Evolutionary conservation across 495 filamentous ascomycete genomes (phyloP).

Genomic region (Xylaria intraflava): DNA sequence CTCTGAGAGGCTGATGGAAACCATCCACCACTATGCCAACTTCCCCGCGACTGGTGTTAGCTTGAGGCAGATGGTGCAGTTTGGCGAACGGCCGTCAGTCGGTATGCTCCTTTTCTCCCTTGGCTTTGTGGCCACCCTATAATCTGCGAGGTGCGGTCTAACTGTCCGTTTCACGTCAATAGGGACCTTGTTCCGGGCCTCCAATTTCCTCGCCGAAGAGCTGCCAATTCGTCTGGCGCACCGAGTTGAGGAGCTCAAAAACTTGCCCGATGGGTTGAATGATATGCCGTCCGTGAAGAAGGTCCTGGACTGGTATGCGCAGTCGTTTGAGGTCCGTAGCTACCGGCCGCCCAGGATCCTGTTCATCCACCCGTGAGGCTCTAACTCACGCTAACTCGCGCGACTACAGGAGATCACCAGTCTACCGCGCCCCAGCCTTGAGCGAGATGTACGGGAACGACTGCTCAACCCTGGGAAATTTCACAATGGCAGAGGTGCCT

Average conservation of each 20-base stretch:
- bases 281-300: conserved; percentile 96
- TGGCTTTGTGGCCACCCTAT: neutral
- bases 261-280: conserved; percentile 92
- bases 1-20: conserved; percentile 87
- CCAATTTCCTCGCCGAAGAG: conserved; percentile 97
- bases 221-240: conserved; percentile 95
- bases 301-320: conserved; percentile 97
- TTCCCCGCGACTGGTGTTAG: conserved; percentile 97
- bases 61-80: conserved; percentile 97
- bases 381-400: conserved; percentile 24
- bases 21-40: conserved; percentile 96
- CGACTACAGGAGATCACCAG: conserved; percentile 75
- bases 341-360: conserved; percentile 1
- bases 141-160: conserved; percentile 15
- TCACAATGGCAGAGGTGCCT: conserved; percentile 48
- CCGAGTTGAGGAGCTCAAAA: conserved; percentile 84
- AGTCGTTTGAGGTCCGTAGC: conserved; percentile 86
- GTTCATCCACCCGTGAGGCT: neutral
- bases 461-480: conserved; percentile 66
- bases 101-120: conserved; percentile 46
- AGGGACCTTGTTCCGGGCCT: conserved; percentile 95
- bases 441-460: conserved; percentile 68
- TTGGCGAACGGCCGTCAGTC: conserved; percentile 82
- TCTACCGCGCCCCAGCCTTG: conserved; percentile 68
- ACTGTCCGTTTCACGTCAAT: conserved; percentile 14